These are phyloP conservation scores for Blepharisma japonicum DNA, from an alignment of 73 alveolate species.

Conservation along the genomic window DNA sequence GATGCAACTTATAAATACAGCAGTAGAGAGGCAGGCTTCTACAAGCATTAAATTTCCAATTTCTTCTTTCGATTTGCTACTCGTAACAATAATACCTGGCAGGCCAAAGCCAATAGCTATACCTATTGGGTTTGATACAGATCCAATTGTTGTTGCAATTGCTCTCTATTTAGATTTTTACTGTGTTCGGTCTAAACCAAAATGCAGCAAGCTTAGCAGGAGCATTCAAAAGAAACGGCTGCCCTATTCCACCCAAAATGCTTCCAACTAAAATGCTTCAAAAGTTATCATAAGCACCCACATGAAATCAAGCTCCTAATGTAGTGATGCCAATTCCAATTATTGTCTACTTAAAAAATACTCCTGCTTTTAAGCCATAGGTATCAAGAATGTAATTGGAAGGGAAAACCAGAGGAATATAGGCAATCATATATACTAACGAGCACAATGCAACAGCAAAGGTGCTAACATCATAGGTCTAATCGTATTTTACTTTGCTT, in stretches of 20 bases:
- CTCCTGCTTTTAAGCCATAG: slow-evolving; percentile 35
- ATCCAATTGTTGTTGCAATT: slow-evolving; percentile 75
- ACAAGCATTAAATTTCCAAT: slow-evolving; percentile 51
- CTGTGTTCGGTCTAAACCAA: slow-evolving; percentile 83
- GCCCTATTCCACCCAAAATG: slow-evolving; percentile 68
- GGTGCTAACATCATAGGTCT: slow-evolving; percentile 33
- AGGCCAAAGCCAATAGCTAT: slow-evolving; percentile 76
- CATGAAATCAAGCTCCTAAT: slow-evolving; percentile 32
- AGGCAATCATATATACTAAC: slow-evolving; percentile 37
- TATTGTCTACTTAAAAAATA: not conserved
- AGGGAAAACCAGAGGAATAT: slow-evolving; percentile 53
- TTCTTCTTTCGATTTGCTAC: slow-evolving; percentile 48
- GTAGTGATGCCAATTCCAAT: slow-evolving; percentile 26
- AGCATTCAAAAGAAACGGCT: slow-evolving; percentile 87
- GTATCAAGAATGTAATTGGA: slow-evolving; percentile 46
- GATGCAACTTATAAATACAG: slow-evolving; percentile 40
- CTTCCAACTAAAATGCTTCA: slow-evolving; percentile 57
- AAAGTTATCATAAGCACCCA: slow-evolving; percentile 31
- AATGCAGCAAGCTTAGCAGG: slow-evolving; percentile 81
- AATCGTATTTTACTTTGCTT: slow-evolving; percentile 35
- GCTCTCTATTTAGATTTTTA: slow-evolving; percentile 58
- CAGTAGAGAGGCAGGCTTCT: slow-evolving; percentile 61
- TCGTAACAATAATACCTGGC: slow-evolving; percentile 69
- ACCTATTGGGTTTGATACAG: slow-evolving; percentile 74
- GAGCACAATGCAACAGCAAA: slow-evolving; percentile 30